Evolutionary conservation across 129 eudicot species (phyloP).

Genomic region (Ambrosia artemisiifolia): DNA sequence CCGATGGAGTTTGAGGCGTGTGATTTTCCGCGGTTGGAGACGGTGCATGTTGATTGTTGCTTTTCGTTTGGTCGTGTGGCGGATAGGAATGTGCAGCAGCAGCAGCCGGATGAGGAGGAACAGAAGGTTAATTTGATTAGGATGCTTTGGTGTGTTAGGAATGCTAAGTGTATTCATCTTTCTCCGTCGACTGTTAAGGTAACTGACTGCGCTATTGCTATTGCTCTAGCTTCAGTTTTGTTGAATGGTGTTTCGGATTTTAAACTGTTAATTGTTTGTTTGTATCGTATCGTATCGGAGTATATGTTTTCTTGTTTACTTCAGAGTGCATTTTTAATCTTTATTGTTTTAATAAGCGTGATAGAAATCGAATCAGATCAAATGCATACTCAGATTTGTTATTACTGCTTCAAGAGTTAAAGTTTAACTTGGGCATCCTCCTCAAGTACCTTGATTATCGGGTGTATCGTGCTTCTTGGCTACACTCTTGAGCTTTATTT

Average conservation of each 20-base stretch:
- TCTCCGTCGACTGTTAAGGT: slow-evolving; percentile 28
- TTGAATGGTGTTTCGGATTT: background rate
- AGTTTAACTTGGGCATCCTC: no score
- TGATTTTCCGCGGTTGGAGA: slow-evolving; percentile 20
- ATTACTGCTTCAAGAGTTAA: no score
- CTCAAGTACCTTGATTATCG: no score
- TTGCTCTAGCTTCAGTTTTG: background rate
- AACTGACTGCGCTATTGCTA: background rate
- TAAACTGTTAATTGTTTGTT: background rate
- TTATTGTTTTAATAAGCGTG: no score
- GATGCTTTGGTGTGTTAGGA: background rate
- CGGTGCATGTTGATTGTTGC: slow-evolving; percentile 19
- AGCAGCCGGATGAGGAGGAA: slow-evolving; percentile 15
- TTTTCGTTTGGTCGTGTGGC: slow-evolving; percentile 1
- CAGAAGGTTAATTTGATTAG: slow-evolving; percentile 23
- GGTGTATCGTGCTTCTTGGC: no score
- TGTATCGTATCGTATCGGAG: background rate
- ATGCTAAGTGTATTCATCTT: slow-evolving; percentile 25
- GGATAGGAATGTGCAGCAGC: background rate
- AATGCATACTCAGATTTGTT: no score
- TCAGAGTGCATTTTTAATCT: no score
- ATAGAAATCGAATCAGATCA: no score
- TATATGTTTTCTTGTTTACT: background rate
- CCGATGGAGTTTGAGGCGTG: slow-evolving; percentile 17
- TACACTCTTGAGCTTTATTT: no score